Evolutionary conservation across 1,284 basidiomycete genomes (phyloP), one percentile per base, ranked within the genome.

Genomic region (Rhodotorula mucilaginosa): DNA sequence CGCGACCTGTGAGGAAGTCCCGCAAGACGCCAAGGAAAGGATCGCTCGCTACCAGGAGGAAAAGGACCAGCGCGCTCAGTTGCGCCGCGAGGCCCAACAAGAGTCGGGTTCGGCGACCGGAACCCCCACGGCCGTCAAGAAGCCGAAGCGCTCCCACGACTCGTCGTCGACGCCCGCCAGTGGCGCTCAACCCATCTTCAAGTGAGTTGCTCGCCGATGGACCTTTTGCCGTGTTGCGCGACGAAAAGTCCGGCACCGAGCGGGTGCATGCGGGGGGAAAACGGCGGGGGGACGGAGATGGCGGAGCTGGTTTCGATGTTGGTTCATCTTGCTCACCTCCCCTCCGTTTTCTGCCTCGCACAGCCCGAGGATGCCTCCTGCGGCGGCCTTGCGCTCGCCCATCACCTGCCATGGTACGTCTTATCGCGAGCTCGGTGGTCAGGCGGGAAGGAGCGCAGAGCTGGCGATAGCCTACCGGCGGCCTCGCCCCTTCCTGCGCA

Each of bases 361-460:
- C 52, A 72, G 67, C 10, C 56, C 48, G 1, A 64, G n/a, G 52
- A 68, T 72, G 67, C 13, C 56, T 5, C 56, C 52, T 34, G 26
- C 63, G 2, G 47, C 69, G 0, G 44, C 63, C 15, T n/a, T 57
- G 1, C 69, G 70, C 34, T 79, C 78, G 46, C 79, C 79, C 8
- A 79, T 80, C 61, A 80, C 79, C 21, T 80, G 79, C 62, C 79
- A 80, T 64, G 79, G 79, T 79, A 18, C 63, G 79, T 34, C 34
- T 34, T 6, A 34, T 34, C 34, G 34, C 34, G 6, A 8, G 34
- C 34, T 7, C 34, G 34, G 34, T 34, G 34, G 34, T 34, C 34
- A 34, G 34, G 34, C 39, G 39, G 39, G 39, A 44, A 44, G 39
- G 39, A 44, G 39, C 39, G 39, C 44, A 21, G 15, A 2, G 16